phyloP scores from a whole-genome alignment of 2,329 filamentous ascomycete species.

The Paramyrothecium sp. region DNA sequence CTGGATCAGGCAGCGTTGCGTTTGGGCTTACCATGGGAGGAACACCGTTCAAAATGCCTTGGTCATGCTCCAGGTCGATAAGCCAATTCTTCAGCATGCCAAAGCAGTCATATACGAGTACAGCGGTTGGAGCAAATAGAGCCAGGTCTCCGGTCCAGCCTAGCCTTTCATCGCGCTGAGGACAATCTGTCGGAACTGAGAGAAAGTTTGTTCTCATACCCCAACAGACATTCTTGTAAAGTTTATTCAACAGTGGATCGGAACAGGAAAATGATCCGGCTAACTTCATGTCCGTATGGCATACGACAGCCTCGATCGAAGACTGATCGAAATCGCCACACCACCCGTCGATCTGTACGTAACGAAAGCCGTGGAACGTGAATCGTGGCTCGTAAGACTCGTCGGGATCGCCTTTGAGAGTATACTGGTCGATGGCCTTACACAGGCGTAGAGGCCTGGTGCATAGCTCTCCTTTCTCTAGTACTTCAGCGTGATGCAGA shows the following conservation, averaged over 20 bases:
- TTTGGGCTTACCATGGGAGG: not conserved
- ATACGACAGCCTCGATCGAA: constrained; percentile 39
- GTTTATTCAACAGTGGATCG: constrained; percentile 46
- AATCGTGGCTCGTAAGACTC: constrained; percentile 24
- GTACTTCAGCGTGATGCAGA: constrained; percentile 52
- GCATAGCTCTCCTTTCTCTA: constrained; percentile 45
- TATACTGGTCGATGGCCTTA: constrained; percentile 33
- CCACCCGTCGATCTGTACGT: constrained; percentile 40
- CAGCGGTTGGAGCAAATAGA: constrained; percentile 46
- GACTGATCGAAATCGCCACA: constrained; percentile 46
- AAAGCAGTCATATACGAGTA: constrained; percentile 52
- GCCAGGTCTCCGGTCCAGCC: constrained; percentile 51
- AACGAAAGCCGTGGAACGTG: constrained; percentile 55
- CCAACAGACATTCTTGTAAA: constrained; percentile 54
- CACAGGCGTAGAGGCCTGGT: constrained; percentile 40
- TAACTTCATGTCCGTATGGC: constrained; percentile 50
- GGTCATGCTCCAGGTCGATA: constrained; percentile 3
- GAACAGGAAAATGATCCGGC: constrained; percentile 51
- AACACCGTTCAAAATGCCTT: not conserved
- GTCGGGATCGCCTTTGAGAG: not conserved
- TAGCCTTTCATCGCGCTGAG: constrained; percentile 50
- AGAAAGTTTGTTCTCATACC: constrained; percentile 57
- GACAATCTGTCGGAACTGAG: constrained; percentile 54
- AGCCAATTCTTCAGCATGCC: constrained; percentile 41
- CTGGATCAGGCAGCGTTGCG: not conserved